Conservation (phyloP, 1,284 basidiomycete genomes). For the Exsudoporus floridanus region DNA sequence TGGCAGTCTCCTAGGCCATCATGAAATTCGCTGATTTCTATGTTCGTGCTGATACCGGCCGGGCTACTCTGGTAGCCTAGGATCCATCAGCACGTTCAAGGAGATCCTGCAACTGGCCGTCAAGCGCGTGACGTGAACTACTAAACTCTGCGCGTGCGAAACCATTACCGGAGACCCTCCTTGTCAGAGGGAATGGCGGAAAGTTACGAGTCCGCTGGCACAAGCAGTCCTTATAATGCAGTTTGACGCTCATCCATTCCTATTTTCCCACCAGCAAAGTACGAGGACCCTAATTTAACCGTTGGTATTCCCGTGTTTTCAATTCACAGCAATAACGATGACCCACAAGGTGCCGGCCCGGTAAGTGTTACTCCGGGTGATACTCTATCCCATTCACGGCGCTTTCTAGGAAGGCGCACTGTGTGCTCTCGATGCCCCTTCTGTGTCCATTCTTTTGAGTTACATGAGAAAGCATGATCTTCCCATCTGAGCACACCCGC, state of each 20-base stretch:
- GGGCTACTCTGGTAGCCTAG: no score
- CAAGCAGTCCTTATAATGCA: neutral
- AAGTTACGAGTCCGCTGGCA: constrained; percentile 76
- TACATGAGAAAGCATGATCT: constrained; percentile 94
- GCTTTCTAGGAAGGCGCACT: constrained; percentile 76
- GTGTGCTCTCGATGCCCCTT: no score
- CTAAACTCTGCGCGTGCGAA: no score
- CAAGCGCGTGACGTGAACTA: no score
- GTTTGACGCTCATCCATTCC: constrained; percentile 29
- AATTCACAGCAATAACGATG: constrained; percentile 99
- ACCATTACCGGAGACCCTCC: no score
- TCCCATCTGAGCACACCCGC: constrained; percentile 62
- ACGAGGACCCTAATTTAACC: constrained; percentile 96
- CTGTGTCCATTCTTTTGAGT: constrained; percentile 60
- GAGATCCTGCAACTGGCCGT: no score
- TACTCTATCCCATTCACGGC: neutral
- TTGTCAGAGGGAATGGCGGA: constrained; percentile 85
- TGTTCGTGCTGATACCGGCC: no score
- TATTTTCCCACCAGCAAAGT: constrained; percentile 96
- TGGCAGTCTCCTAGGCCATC: no score
- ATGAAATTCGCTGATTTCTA: no score
- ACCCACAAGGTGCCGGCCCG: constrained; percentile 93
- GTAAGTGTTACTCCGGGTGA: constrained; percentile 45
- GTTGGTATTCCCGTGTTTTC: constrained; percentile 95
- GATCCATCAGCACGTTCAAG: no score